phyloP scores from a whole-genome alignment of 2,329 filamentous ascomycete genomes.

The Pseudogymnoascus sp. region DNA sequence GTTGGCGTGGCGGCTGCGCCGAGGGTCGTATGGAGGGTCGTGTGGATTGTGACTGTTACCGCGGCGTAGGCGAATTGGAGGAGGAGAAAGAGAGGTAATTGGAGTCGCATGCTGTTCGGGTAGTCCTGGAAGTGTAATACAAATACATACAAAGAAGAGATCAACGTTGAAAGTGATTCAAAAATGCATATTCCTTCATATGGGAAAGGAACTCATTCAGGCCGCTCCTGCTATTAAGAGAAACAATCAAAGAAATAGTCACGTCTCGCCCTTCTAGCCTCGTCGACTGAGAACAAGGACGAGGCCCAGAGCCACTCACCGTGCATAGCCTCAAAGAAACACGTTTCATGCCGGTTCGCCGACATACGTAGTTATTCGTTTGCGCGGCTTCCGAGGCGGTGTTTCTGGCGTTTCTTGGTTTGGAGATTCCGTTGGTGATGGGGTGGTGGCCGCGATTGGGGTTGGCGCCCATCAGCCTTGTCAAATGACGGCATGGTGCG shows the following conservation, averaged over 20 bases:
- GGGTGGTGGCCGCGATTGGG: background rate
- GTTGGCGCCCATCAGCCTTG: constrained; percentile 6
- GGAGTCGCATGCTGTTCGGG: background rate
- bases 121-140: background rate
- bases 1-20: background rate
- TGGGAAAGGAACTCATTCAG: background rate
- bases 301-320: background rate
- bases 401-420: constrained; percentile 3
- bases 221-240: background rate
- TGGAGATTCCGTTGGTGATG: background rate
- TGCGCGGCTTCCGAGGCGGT: background rate
- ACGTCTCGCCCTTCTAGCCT: background rate
- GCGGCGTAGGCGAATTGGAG: background rate
- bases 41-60: background rate
- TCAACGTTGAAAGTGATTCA: background rate
- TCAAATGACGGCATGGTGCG: background rate
- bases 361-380: background rate
- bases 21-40: background rate
- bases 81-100: background rate
- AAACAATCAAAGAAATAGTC: background rate
- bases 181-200: background rate
- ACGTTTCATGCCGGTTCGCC: background rate
- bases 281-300: background rate
- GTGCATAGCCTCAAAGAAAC: background rate
- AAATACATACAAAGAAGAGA: constrained; percentile 1